phyloP scores from a whole-genome alignment of 495 filamentous ascomycete species.

The Aspergillus egyptiacus region DNA sequence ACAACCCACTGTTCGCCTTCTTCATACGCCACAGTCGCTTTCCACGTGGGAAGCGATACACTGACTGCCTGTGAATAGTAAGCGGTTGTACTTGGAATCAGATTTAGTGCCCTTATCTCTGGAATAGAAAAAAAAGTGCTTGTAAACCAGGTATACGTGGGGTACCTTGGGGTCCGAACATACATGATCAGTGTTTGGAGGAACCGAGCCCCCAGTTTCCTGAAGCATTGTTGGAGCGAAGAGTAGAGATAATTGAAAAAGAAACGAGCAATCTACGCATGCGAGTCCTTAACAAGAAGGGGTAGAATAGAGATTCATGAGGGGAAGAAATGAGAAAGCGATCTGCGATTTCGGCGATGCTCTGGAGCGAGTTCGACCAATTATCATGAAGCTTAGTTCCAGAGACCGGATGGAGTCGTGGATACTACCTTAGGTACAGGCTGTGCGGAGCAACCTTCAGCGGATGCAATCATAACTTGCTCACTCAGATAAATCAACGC shows the following conservation, averaged over 20 bases:
- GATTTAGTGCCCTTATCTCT: neutral
- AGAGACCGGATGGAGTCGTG: neutral
- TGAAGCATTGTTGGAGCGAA: constrained; percentile 32
- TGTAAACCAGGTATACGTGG: constrained; percentile 2
- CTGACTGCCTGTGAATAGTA: constrained; percentile 69
- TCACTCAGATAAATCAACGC: too few species aligned
- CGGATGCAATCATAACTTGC: too few species aligned
- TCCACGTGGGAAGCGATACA: constrained; percentile 93
- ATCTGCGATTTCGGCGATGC: constrained; percentile 34
- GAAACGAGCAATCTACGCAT: constrained; percentile 1
- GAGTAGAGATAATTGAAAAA: constrained; percentile 3
- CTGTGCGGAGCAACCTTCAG: too few species aligned
- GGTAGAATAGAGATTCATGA: neutral
- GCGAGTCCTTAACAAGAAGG: neutral
- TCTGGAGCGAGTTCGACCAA: constrained; percentile 17
- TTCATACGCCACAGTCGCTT: constrained; percentile 83
- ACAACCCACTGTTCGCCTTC: constrained; percentile 85
- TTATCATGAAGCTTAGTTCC: neutral
- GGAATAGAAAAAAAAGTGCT: neutral
- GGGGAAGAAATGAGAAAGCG: neutral
- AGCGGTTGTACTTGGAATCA: neutral
- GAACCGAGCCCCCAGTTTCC: constrained; percentile 38
- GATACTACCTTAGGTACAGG: too few species aligned
- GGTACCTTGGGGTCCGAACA: constrained; percentile 27
- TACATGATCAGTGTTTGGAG: constrained; percentile 53